phyloP scores from a whole-genome alignment of 73 alveolate genomes.

The Tetrahymena malaccensis region DNA sequence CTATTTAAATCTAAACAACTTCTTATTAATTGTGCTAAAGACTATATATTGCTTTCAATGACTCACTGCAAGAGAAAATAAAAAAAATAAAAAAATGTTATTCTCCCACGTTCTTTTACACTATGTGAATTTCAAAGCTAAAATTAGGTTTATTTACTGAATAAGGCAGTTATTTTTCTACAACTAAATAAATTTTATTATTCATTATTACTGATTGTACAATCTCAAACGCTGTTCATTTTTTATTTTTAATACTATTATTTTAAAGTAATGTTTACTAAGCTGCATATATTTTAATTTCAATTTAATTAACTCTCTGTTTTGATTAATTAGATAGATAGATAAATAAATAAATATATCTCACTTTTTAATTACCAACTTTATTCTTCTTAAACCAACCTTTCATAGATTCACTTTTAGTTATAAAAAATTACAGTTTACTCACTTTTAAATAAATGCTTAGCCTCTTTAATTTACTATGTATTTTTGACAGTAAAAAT shows the following conservation, averaged over 20 bases:
- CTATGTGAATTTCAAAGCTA: no score
- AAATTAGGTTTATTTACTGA: no score
- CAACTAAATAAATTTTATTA: no score
- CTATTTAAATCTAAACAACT: no score
- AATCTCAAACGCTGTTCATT: background rate
- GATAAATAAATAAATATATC: background rate
- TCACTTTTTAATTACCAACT: background rate
- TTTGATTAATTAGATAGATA: background rate
- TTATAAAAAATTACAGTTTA: background rate
- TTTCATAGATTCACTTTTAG: background rate
- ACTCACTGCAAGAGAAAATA: no score
- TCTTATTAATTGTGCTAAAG: no score
- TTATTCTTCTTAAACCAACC: background rate
- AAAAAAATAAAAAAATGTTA: no score
- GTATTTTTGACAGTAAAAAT: background rate
- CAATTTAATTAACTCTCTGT: background rate
- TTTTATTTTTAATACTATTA: no score
- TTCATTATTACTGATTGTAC: background rate
- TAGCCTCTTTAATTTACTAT: background rate
- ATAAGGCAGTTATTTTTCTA: background rate
- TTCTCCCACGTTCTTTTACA: no score
- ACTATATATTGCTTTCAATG: no score
- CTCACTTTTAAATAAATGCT: background rate
- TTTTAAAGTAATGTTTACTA: background rate
- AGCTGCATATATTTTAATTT: background rate